Evolutionary conservation across 306 rosid species (phyloP), one percentile per base, ranked within the genome.

Genomic region (Erythrophleum fordii): DNA sequence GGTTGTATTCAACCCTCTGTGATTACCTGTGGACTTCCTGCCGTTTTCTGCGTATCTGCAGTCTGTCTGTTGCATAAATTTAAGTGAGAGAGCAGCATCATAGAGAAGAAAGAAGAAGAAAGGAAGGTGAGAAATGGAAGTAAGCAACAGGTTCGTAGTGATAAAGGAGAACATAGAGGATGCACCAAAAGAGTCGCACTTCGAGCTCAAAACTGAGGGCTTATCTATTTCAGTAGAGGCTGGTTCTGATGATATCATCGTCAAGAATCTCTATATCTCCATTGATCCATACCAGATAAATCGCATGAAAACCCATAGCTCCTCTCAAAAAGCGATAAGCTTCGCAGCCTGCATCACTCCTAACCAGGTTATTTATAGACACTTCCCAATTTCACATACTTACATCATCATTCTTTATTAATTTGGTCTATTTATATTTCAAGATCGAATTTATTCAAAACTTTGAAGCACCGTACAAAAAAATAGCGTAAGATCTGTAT

Each of bases 251-350:
- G 88, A 84, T 13, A 37, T 91, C 29, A 72, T 91, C 4, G 80
- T 93, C 6, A 91, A 87, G 82, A 91, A 85, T 87, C 77, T 93
- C 5, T 87, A 84, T 34, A 81, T 90, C 25, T 93, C 97, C 0
- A 83, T 93, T 13, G 97, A 93, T 29, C 97, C 97, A 2, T 90
- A 84, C 69, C 89, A 87, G 73, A 17, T 91, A 12, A 93, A 91
- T 53, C 87, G 94, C 75, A 90, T 93, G 94, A 91, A 91, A 34
- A 58, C 23, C 28, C 3, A 45, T 4, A 88, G 89, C 28, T 42
- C 92, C 41, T 85, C 94, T 0, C 91, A 91, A 0, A 83, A 28
- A 1, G 37, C 91, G 17, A 73, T 80, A 0, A 20, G 22, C 65
- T 85, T 67, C 52, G 51, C 94, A 6, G 6, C 35, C 11, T 75